Evolutionary conservation across 176 grass and related monocot species (phyloP).

Genomic region (Musa itinerans): DNA sequence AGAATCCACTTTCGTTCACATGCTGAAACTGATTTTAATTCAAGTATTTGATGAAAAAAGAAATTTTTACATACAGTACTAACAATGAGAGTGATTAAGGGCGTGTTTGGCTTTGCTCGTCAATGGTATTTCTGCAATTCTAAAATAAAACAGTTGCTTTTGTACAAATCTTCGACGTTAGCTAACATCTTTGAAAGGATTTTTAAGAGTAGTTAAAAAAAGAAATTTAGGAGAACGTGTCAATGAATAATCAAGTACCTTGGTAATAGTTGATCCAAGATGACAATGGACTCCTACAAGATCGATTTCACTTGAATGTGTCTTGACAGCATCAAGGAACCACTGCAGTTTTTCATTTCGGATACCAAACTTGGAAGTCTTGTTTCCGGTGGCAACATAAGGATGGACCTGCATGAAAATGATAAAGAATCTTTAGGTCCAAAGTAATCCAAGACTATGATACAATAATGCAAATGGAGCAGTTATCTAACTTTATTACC

Average conservation of each 20-base stretch:
- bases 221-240: too few species aligned
- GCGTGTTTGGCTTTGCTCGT: too few species aligned
- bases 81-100: too few species aligned
- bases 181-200: too few species aligned
- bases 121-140: too few species aligned
- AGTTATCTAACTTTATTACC: not conserved
- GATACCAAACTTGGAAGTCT: slow-evolving; percentile 96
- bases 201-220: too few species aligned
- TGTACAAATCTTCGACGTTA: too few species aligned
- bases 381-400: slow-evolving; percentile 97
- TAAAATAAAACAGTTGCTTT: too few species aligned
- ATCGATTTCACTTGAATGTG: slow-evolving; percentile 66
- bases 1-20: too few species aligned
- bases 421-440: not conserved
- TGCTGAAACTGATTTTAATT: too few species aligned
- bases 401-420: slow-evolving; percentile 66
- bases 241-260: slow-evolving; percentile 32
- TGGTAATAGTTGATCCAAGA: slow-evolving; percentile 94
- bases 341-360: slow-evolving; percentile 96
- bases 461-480: not conserved
- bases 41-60: too few species aligned
- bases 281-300: slow-evolving; percentile 93
- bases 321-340: slow-evolving; percentile 90
- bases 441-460: slow-evolving; percentile 1
- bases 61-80: too few species aligned